Conservation (phyloP, 2,329 filamentous ascomycete species). For the Triangularia verruculosa region DNA sequence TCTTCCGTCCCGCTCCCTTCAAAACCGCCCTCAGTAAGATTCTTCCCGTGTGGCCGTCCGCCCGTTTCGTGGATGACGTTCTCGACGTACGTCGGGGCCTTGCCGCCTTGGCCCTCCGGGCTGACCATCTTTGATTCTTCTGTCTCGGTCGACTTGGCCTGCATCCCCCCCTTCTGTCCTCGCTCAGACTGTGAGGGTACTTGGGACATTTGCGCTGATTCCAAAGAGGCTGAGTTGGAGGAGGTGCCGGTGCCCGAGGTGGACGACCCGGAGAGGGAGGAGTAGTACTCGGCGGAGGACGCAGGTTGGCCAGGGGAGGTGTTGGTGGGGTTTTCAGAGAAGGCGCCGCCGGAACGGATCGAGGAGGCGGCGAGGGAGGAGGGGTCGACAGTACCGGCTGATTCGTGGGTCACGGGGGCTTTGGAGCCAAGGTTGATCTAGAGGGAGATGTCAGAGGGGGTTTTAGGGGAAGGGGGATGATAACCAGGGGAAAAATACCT, state of each 20-base stretch:
- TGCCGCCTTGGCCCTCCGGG: constrained; percentile 10
- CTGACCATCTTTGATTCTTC: not conserved
- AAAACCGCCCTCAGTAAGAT: constrained; percentile 29
- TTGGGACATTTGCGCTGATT: not conserved
- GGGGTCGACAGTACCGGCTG: constrained; percentile 59
- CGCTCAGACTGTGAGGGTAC: not conserved
- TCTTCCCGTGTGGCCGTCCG: constrained; percentile 29
- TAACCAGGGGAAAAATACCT: constrained; percentile 19
- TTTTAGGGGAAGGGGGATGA: not conserved
- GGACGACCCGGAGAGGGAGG: not conserved
- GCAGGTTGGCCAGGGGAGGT: not conserved
- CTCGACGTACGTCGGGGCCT: constrained; percentile 28
- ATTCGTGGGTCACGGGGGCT: constrained; percentile 53
- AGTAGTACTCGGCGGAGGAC: not conserved
- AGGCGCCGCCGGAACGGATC: constrained; percentile 54
- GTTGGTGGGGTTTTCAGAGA: constrained; percentile 52
- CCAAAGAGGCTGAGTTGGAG: not conserved
- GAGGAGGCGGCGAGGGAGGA: constrained; percentile 79
- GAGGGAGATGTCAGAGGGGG: not conserved
- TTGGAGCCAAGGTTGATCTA: constrained; percentile 45
- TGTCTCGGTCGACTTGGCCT: not conserved
- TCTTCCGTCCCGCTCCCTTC: constrained; percentile 25
- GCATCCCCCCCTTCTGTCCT: not conserved
- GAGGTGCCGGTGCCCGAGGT: not conserved
- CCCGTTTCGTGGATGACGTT: constrained; percentile 12